These are phyloP conservation scores for Myochromella boudieri DNA, from an alignment of 768 basidiomycete genomes.

Conservation along the genomic window DNA sequence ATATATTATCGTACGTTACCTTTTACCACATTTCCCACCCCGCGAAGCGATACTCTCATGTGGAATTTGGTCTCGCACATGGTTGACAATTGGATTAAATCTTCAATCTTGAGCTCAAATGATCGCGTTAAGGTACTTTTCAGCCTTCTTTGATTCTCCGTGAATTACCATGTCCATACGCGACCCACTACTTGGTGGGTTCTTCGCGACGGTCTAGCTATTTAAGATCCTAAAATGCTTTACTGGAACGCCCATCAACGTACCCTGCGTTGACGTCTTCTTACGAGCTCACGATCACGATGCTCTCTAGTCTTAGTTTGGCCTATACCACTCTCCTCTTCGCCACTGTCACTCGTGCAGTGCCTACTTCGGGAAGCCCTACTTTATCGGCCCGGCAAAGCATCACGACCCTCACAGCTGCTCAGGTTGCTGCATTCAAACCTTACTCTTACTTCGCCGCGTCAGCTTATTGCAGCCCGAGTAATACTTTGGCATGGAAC, in stretches of 20 bases:
- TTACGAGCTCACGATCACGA: neutral
- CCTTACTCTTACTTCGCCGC: conserved; percentile 44
- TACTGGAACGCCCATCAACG: neutral
- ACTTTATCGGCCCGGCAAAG: conserved; percentile 13
- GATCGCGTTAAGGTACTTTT: neutral
- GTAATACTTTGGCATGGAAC: conserved; percentile 40
- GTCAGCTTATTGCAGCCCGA: conserved; percentile 41
- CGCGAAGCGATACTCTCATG: neutral
- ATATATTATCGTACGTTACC: no score
- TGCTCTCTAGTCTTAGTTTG: conserved; percentile 1
- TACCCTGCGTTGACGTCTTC: neutral
- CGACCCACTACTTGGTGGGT: neutral
- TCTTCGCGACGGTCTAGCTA: no score
- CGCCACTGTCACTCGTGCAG: conserved; percentile 4
- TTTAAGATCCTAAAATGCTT: neutral
- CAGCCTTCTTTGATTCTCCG: neutral
- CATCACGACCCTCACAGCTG: conserved; percentile 29
- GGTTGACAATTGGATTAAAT: neutral
- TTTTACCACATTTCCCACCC: neutral
- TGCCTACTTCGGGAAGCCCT: conserved; percentile 7
- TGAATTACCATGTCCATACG: neutral
- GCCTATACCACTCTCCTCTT: conserved; percentile 7
- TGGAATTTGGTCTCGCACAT: conserved; percentile 1
- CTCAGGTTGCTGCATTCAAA: conserved; percentile 36
- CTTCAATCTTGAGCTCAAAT: neutral